Evolutionary conservation across 805 yeast species (phyloP).

Genomic region (Candida mattraensis): DNA sequence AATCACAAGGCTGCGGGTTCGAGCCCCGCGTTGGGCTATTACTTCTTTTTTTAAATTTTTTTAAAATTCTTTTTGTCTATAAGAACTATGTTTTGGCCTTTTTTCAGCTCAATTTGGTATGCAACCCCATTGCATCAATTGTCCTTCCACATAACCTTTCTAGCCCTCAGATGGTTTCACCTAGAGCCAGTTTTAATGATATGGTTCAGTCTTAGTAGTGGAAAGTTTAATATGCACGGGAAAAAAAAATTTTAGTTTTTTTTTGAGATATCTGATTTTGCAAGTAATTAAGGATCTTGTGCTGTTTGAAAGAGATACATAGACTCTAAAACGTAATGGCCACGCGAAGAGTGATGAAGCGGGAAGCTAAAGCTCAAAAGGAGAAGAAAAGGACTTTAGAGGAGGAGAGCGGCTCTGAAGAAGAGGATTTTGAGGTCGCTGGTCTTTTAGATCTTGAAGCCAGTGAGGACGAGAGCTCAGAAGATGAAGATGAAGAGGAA

Average conservation of each 20-base stretch:
- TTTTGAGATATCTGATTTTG: slow-evolving; percentile 7
- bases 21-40: slow-evolving; percentile 29
- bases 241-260: slow-evolving; percentile 8
- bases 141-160: too few species aligned
- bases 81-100: slow-evolving; percentile 1
- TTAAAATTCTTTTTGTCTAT: slow-evolving; percentile 1
- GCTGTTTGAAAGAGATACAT: too few species aligned
- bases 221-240: not conserved
- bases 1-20: slow-evolving; percentile 32
- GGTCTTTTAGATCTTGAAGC: slow-evolving; percentile 46
- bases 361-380: slow-evolving; percentile 7
- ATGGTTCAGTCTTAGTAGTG: too few species aligned
- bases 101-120: too few species aligned
- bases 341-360: too few species aligned
- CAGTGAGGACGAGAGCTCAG: slow-evolving; percentile 27
- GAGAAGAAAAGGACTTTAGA: slow-evolving; percentile 6
- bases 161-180: too few species aligned
- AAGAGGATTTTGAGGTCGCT: slow-evolving; percentile 26
- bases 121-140: too few species aligned
- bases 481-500: slow-evolving; percentile 21
- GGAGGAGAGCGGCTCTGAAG: slow-evolving; percentile 15
- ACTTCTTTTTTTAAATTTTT: slow-evolving; percentile 7
- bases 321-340: too few species aligned
- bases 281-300: not conserved
- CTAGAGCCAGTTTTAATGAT: too few species aligned